These are phyloP conservation scores for Lachancea kluyveri DNA, from an alignment of 805 yeast species.

Conservation along the genomic window DNA sequence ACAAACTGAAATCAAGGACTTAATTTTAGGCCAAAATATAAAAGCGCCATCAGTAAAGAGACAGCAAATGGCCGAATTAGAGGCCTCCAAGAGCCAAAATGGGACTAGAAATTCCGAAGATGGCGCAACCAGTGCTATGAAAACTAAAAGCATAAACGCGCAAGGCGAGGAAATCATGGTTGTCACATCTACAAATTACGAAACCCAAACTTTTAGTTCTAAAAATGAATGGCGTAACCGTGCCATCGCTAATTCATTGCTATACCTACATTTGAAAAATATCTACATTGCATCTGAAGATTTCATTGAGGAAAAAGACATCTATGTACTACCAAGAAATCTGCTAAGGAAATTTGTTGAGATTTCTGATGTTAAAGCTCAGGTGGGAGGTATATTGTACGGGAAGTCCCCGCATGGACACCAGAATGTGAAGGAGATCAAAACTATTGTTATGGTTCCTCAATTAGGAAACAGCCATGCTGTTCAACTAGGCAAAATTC, in stretches of 20 bases:
- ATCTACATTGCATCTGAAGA: conserved; percentile 68
- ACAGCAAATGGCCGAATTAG: conserved; percentile 77
- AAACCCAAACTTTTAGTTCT: conserved; percentile 75
- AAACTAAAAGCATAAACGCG: conserved; percentile 78
- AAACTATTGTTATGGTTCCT: conserved; percentile 72
- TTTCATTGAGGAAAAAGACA: conserved; percentile 48
- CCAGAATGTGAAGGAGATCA: conserved; percentile 68
- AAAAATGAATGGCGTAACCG: conserved; percentile 86
- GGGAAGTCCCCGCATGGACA: conserved; percentile 77
- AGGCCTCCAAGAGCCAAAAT: conserved; percentile 38
- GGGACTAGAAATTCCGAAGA: conserved; percentile 35
- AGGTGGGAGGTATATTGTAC: conserved; percentile 73
- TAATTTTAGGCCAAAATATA: conserved; percentile 90
- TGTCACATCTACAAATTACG: conserved; percentile 85
- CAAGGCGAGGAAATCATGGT: conserved; percentile 96
- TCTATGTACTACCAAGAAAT: conserved; percentile 80
- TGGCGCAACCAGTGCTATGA: conserved; percentile 64
- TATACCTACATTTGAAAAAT: conserved; percentile 69
- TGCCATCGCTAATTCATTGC: conserved; percentile 70
- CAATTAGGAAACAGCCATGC: conserved; percentile 72
- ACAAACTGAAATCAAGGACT: conserved; percentile 87
- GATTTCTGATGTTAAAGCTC: conserved; percentile 74
- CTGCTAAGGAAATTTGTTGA: conserved; percentile 69
- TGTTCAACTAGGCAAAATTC: conserved; percentile 50
- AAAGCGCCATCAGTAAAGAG: conserved; percentile 83